These are phyloP conservation scores for Mortierella sp. DNA, from an alignment of 371 early-diverging fungal genomes.

Conservation along the genomic window DNA sequence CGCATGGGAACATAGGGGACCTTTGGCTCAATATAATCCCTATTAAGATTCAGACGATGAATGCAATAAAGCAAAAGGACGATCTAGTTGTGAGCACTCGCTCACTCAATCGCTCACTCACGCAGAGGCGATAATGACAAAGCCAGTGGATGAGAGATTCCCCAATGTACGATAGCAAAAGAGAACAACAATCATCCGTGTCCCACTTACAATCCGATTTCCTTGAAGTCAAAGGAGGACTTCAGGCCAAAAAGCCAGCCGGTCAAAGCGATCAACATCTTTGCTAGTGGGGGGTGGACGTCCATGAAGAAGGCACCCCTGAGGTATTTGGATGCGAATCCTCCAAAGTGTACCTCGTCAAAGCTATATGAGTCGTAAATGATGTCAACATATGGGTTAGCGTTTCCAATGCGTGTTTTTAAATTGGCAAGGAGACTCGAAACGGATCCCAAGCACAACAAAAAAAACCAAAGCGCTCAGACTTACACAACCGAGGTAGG, in stretches of 20 bases:
- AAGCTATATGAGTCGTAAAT: constrained; percentile 22
- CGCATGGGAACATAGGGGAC: constrained; percentile 93
- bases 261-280: constrained; percentile 89
- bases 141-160: neutral
- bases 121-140: neutral
- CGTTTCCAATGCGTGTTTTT: neutral
- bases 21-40: constrained; percentile 70
- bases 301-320: constrained; percentile 96
- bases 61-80: neutral
- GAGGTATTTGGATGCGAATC: constrained; percentile 85
- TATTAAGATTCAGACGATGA: constrained; percentile 4
- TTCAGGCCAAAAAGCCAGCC: constrained; percentile 87
- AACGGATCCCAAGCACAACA: neutral
- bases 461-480: neutral
- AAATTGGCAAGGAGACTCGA: neutral
- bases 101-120: neutral
- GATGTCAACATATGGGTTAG: neutral
- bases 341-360: constrained; percentile 53
- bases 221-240: constrained; percentile 89
- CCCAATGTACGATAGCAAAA: neutral
- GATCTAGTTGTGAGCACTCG: neutral
- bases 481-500: constrained; percentile 57
- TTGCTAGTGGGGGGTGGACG: constrained; percentile 98
- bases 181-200: neutral
- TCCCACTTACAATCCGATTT: constrained; percentile 80